Evolutionary conservation across 2,329 filamentous ascomycete genomes (phyloP), one percentile per base, ranked within the genome.

Genomic region (Neoarthrinium moseri): DNA sequence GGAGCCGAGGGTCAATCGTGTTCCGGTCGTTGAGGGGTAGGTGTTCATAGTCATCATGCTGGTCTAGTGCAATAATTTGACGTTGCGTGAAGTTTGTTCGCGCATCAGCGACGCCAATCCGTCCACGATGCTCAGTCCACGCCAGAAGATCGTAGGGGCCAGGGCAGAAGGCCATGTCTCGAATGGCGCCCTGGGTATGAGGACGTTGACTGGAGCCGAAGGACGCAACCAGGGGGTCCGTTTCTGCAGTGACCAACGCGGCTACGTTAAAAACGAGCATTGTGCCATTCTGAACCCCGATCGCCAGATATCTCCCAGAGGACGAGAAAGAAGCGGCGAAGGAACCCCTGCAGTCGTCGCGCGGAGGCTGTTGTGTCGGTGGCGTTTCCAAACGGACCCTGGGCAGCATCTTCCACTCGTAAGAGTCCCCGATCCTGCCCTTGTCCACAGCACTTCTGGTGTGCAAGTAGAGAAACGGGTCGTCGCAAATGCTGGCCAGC

Each of bases 91-190:
- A 83, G 18, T 84, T 80, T 54, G 74, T 79, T 23, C 88, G 78
- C 40, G 89, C 69, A 64, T 94, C 89, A 5, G 86, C 86, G 30
- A 92, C 74, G 29, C 87, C 89, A 13, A 91, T 74, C 46, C 83
- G 77, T 4, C 86, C 87, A 51, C 88, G 85, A 57, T 96, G 89
- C 66, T 99, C 94, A 7, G 91, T 89, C 91, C 94, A 97, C 6
- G 95, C 87, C 32, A 99, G 72, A 15, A 99, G 79, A 61, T 96
- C 92, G 74, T 86, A 92, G 0, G 91, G 89, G 2, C 88, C 87
- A 1, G 92, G 91, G 4, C 89, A 91, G 62, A 99, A 99, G 1
- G 86, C 79, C 87, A 97, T 95, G 50, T 91, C 89, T 51, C 94
- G 81, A 43, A 97, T 84, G 24, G 92, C 91, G 34, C 92, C 92